phyloP scores from a whole-genome alignment of 768 basidiomycete genomes.

The Dentipellis sp. region DNA sequence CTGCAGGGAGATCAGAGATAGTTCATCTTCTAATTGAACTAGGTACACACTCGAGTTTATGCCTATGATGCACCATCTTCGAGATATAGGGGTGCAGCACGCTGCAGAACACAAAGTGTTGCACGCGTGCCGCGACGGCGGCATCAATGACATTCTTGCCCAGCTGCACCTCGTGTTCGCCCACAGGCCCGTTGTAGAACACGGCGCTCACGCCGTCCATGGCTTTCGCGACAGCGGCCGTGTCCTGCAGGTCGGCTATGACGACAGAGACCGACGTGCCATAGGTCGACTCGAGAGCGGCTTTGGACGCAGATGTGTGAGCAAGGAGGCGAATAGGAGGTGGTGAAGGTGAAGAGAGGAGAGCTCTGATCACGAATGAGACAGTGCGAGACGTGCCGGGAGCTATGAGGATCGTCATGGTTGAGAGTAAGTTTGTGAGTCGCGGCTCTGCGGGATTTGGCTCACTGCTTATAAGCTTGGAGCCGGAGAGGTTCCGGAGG shows the following conservation, averaged over 20 bases:
- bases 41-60: constrained; percentile 12
- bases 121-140: constrained; percentile 10
- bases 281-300: constrained; percentile 1
- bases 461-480: no score
- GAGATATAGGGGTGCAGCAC: constrained; percentile 13
- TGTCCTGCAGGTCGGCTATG: constrained; percentile 9
- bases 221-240: constrained; percentile 2
- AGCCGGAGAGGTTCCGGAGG: no score
- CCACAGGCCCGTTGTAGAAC: constrained; percentile 12
- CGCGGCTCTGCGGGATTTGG: no score
- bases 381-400: constrained; percentile 13
- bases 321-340: constrained; percentile 11
- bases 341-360: constrained; percentile 10
- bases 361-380: constrained; percentile 3
- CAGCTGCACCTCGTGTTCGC: constrained; percentile 7
- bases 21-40: no score
- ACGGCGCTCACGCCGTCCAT: constrained; percentile 3
- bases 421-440: no score
- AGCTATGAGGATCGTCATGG: constrained; percentile 13
- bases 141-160: constrained; percentile 13
- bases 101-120: constrained; percentile 12
- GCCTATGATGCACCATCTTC: constrained; percentile 10
- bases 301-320: background rate
- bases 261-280: constrained; percentile 5
- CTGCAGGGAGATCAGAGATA: no score